Conservation (phyloP, 345 rosid species). For the Brassica juncea region DNA sequence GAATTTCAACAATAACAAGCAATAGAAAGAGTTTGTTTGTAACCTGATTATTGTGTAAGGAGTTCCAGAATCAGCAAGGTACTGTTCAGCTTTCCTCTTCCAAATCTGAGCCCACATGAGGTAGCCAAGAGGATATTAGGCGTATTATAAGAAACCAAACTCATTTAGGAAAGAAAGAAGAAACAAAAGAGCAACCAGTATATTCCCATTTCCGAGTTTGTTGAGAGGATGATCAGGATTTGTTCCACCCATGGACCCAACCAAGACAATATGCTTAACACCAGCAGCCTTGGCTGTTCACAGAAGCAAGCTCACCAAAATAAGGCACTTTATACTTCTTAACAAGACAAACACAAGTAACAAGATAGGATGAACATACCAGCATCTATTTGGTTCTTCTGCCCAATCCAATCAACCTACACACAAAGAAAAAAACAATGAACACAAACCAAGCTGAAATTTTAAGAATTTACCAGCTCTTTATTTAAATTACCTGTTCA, state of each 20-base stretch:
- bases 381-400: constrained; percentile 85
- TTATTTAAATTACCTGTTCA: constrained; percentile 56
- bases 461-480: not conserved
- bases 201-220: constrained; percentile 80
- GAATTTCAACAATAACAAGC: not conserved
- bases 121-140: not conserved
- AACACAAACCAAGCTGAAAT: not conserved
- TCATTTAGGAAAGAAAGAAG: not conserved
- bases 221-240: constrained; percentile 68
- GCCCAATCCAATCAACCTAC: constrained; percentile 93
- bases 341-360: not conserved
- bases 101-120: constrained; percentile 51
- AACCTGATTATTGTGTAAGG: constrained; percentile 92
- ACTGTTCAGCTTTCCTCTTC: constrained; percentile 95
- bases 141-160: constrained; percentile 2
- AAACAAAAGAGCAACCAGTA: constrained; percentile 55
- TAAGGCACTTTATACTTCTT: not conserved
- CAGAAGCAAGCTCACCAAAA: constrained; percentile 1
- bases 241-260: constrained; percentile 94
- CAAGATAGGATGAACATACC: constrained; percentile 41
- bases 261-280: constrained; percentile 85
- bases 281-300: constrained; percentile 77
- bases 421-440: not conserved
- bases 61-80: constrained; percentile 80
- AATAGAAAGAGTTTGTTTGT: not conserved